Base-by-base conservation (phyloP, 73 alveolate genomes). In the Breviolum minutum region DNA sequence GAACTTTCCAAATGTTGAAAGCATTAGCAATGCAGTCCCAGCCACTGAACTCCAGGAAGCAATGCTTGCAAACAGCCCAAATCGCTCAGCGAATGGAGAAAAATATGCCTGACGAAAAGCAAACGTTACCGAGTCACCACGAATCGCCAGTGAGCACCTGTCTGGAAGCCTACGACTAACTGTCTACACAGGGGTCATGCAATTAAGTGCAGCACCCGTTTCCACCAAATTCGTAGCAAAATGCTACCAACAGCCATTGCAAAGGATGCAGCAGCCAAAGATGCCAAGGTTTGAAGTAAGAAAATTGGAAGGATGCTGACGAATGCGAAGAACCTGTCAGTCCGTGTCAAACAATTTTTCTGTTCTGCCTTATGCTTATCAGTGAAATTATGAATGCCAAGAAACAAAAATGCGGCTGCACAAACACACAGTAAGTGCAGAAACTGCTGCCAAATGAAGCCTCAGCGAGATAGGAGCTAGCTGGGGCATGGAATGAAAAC, bases 251-350 rank as follows among this genome's bases (percentile, higher is more conserved):
- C 91, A 8, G 91, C 61, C 91, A 82, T 48, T 13, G 91, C 91
- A 82, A 82, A 82, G 71, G 91, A 82, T 22, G 91, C 91, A 61
- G 97, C 97, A 1, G 97, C 97, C 79, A 92, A 26, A 12, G 80
- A 54, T 22, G 97, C 83, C 80, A 92, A 26, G 14, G 66, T 63
- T 62, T 92, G 97, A 77, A 92, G 80, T 64, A 76, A 80, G 40
- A 92, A 54, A 48, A 92, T 48, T 5, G 97, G 97, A 24, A 66
- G 61, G 81, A 54, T 30, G 62, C 89, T 92, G 27, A 80, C 83
- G 54, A 73, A 26, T 64, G 88, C 97, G 69, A 71, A 74, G 66
- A 71, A 92, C 97, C 97, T 90, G 40, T 54, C 54, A 10, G 64
- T 14, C 32, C 7, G 60, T 22, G 77, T 17, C 24, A 40, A 40